These are phyloP conservation scores for Rhodotorula toruloides DNA, from an alignment of 768 basidiomycete species.

Conservation along the genomic window DNA sequence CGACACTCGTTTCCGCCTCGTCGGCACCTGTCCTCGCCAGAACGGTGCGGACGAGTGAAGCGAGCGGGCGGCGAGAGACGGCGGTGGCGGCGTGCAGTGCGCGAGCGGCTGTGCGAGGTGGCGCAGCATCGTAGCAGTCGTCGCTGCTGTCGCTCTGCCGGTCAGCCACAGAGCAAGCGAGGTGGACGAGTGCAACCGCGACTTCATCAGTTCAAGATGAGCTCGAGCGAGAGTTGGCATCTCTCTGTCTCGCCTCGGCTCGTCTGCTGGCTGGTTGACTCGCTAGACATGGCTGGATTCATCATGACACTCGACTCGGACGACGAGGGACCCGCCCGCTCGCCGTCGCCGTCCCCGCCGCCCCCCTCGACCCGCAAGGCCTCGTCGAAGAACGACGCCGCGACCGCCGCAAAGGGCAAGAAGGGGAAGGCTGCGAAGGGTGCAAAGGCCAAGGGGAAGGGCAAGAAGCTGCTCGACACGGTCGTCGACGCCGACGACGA, in stretches of 20 bases:
- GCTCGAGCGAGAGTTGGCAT: not conserved
- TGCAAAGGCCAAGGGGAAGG: conserved; percentile 3
- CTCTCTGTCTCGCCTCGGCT: not conserved
- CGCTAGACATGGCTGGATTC: conserved; percentile 25
- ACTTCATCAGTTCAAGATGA: not conserved
- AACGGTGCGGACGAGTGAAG: too few species aligned
- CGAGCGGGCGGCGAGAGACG: too few species aligned
- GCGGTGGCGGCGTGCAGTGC: too few species aligned
- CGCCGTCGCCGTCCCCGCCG: not conserved
- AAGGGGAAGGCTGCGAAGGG: not conserved
- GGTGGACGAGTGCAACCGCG: too few species aligned
- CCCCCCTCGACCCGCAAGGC: not conserved
- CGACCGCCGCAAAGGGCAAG: not conserved
- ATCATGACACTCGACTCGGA: conserved; percentile 42
- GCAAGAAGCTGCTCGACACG: conserved; percentile 15
- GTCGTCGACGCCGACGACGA: conserved; percentile 7
- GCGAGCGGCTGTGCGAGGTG: too few species aligned
- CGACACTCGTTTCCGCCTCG: not conserved
- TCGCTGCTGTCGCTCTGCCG: too few species aligned
- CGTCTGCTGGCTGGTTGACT: not conserved
- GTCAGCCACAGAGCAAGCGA: too few species aligned
- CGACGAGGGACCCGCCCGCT: conserved; percentile 30
- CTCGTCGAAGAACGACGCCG: not conserved
- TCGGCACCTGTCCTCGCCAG: too few species aligned
- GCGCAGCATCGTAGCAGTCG: too few species aligned